phyloP scores from a whole-genome alignment of 306 rosid genomes.

The Leucaena leucocephala region DNA sequence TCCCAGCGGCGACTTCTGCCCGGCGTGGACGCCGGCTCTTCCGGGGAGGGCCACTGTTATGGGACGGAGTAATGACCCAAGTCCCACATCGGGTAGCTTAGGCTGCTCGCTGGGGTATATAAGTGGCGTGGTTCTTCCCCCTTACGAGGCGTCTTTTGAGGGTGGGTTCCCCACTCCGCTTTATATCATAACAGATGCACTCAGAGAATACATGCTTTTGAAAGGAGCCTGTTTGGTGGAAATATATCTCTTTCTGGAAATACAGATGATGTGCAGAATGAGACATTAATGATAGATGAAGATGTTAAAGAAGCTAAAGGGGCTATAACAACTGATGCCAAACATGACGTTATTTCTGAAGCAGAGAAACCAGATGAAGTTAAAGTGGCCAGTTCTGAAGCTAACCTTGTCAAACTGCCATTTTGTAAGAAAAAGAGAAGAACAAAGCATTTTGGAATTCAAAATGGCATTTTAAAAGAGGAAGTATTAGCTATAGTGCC shows the following conservation, averaged over 20 bases:
- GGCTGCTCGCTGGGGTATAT: too few relatives aligned
- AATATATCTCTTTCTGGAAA: conserved; percentile 42
- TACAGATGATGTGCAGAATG: conserved; percentile 42
- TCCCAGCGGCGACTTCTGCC: too few relatives aligned
- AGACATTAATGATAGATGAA: conserved; percentile 34
- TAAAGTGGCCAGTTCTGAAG: conserved; percentile 29
- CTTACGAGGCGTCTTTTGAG: too few relatives aligned
- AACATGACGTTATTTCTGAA: conserved; percentile 28
- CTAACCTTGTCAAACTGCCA: not conserved
- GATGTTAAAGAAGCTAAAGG: conserved; percentile 42
- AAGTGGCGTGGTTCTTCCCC: too few relatives aligned
- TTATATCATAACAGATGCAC: too few relatives aligned
- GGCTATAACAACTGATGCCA: conserved; percentile 19
- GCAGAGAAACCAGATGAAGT: conserved; percentile 34
- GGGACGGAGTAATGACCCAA: too few relatives aligned
- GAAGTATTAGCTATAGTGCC: not conserved
- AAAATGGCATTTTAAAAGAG: not conserved
- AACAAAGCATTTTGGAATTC: conserved; percentile 19
- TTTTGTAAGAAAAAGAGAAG: conserved; percentile 47
- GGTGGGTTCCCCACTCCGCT: too few relatives aligned
- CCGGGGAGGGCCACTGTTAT: too few relatives aligned
- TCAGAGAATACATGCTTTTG: conserved; percentile 83
- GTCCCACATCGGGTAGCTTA: too few relatives aligned
- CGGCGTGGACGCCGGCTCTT: too few relatives aligned
- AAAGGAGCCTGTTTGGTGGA: conserved; percentile 60